These are phyloP conservation scores for Theobroma grandiflorum DNA, from an alignment of 441 rosid species.

Conservation along the genomic window DNA sequence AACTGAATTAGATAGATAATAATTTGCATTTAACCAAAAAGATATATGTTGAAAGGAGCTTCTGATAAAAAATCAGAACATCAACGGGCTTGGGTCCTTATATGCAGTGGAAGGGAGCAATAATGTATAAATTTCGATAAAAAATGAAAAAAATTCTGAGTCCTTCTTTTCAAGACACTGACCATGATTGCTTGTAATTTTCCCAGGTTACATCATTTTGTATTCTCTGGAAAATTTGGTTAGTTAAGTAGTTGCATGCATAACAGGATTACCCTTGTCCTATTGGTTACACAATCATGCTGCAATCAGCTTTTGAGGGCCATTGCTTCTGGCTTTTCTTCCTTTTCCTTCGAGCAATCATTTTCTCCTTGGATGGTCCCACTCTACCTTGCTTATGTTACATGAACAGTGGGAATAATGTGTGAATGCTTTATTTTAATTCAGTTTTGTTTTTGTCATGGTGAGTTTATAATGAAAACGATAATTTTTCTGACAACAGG, in stretches of 20 bases:
- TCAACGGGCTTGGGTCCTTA: background rate
- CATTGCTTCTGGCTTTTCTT: background rate
- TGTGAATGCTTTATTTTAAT: background rate
- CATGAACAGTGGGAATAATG: background rate
- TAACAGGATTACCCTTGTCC: conserved; percentile 1
- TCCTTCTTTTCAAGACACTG: background rate
- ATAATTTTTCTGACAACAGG: background rate
- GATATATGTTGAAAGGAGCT: background rate
- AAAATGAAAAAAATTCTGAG: background rate
- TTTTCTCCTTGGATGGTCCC: conserved; percentile 10
- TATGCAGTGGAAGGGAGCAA: background rate
- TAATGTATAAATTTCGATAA: background rate
- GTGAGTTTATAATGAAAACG: background rate
- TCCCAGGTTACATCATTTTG: background rate
- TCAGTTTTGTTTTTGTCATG: background rate
- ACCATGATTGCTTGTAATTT: background rate
- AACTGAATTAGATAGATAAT: background rate
- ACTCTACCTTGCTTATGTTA: background rate
- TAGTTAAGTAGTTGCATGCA: background rate
- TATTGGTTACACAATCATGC: background rate
- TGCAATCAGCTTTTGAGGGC: background rate
- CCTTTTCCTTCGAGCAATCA: background rate
- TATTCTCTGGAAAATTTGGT: background rate
- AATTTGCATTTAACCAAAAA: background rate
- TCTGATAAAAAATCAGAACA: background rate